Evolutionary conservation across 768 basidiomycete species (phyloP).

Genomic region (Xerocomellus dryophilus): DNA sequence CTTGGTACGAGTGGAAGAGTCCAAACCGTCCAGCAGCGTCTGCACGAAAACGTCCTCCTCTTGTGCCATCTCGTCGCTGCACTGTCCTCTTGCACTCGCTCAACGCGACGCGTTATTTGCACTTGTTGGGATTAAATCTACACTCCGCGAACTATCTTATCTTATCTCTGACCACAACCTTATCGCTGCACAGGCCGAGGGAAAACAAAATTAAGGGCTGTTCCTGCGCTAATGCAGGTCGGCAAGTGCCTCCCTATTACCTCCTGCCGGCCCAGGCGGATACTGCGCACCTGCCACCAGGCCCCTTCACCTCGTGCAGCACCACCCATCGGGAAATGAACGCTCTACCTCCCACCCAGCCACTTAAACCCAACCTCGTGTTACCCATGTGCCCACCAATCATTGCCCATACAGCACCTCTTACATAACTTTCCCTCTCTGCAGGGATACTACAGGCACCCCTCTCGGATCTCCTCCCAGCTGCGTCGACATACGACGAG

Average conservation of each 20-base stretch:
- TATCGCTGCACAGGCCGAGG: neutral
- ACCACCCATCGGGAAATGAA: neutral
- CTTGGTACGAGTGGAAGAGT: slow-evolving; percentile 37
- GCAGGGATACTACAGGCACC: neutral
- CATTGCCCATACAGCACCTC: slow-evolving; percentile 9
- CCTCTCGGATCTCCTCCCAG: neutral
- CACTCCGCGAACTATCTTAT: slow-evolving; percentile 14
- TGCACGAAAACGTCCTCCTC: slow-evolving; percentile 64
- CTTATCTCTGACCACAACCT: slow-evolving; percentile 1
- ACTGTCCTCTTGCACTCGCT: neutral
- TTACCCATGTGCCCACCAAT: slow-evolving; percentile 12
- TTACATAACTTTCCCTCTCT: slow-evolving; percentile 16
- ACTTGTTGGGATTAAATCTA: slow-evolving; percentile 6
- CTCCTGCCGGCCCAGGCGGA: neutral
- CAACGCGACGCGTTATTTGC: slow-evolving; percentile 29
- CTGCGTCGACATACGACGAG: neutral
- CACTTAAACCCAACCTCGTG: slow-evolving; percentile 19
- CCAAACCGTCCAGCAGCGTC: slow-evolving; percentile 48
- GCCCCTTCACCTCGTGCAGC: too few species aligned
- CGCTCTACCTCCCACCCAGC: neutral
- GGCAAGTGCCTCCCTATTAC: too few species aligned
- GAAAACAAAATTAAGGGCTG: too few species aligned
- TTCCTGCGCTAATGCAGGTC: too few species aligned
- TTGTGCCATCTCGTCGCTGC: slow-evolving; percentile 31
- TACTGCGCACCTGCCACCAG: too few species aligned